A percentile compares a stretch with the other conserved stretches of the same genome.
Evolutionary conservation across 2,329 filamentous ascomycete genomes (phyloP).

Genomic region (Cytospora paraplurivora): DNA sequence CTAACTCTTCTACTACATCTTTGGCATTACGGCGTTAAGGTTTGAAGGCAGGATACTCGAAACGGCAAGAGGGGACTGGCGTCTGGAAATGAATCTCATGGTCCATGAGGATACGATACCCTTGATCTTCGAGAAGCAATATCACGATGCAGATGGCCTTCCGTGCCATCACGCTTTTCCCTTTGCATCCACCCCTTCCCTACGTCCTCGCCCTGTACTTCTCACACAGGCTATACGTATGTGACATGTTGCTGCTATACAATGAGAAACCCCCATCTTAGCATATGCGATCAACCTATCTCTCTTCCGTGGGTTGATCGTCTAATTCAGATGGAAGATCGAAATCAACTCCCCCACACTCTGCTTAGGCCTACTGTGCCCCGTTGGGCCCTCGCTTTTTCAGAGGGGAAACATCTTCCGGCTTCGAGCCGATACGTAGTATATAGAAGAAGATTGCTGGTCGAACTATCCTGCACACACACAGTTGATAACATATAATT

Average conservation of each 20-base stretch:
- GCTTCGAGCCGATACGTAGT: not conserved
- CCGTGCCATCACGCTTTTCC: not conserved
- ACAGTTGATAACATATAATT: no score
- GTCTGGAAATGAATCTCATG: conserved; percentile 19
- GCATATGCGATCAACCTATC: conserved; percentile 47
- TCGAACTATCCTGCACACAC: not conserved
- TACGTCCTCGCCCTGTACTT: no score
- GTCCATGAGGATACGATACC: conserved; percentile 16
- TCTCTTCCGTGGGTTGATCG: conserved; percentile 45
- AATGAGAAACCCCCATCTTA: conserved; percentile 39
- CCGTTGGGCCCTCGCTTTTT: conserved; percentile 50
- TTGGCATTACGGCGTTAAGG: conserved; percentile 13
- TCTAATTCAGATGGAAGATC: conserved; percentile 51
- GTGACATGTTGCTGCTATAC: conserved; percentile 6
- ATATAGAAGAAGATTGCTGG: not conserved
- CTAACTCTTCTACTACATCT: not conserved
- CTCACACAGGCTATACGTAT: not conserved
- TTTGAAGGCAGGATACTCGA: conserved; percentile 6
- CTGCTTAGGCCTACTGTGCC: conserved; percentile 45
- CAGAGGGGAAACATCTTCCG: conserved; percentile 46
- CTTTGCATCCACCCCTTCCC: conserved; percentile 1
- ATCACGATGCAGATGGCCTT: conserved; percentile 6
- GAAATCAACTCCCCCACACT: conserved; percentile 47
- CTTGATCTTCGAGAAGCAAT: conserved; percentile 13
- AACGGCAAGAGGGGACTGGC: conserved; percentile 3